A percentile compares a stretch with the other conserved stretches of the same genome.
Evolutionary conservation across 225 moss, liverwort and hornwort species (phyloP).

Genomic region (Bryum argenteum): DNA sequence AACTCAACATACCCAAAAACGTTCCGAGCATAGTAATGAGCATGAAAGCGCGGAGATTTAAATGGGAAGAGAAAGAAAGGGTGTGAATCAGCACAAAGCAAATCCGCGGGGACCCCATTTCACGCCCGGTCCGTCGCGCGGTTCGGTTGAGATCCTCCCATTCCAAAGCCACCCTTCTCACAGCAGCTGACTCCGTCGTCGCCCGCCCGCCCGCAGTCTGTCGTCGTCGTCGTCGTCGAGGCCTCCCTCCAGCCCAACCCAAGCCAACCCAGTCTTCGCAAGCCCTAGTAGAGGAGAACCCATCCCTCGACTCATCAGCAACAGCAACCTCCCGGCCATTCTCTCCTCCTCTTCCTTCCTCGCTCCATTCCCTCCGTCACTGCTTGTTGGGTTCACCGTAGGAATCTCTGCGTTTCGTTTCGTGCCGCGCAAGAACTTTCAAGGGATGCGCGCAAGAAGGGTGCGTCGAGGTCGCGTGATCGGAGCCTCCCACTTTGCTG

Average conservation of each 20-base stretch:
- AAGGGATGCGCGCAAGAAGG: conserved; percentile 25
- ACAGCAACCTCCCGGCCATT: not conserved
- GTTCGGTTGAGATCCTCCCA: not conserved
- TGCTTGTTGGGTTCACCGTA: not conserved
- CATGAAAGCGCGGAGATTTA: too few species aligned
- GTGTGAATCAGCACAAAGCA: not conserved
- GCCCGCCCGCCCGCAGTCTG: not conserved
- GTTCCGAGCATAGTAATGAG: too few species aligned
- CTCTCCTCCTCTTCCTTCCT: not conserved
- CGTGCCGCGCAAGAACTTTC: not conserved
- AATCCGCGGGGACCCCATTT: not conserved
- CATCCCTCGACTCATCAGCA: too few species aligned
- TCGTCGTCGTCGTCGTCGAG: not conserved
- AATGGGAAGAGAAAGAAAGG: too few species aligned
- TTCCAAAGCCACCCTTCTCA: too few species aligned
- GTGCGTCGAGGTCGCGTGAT: conserved; percentile 20
- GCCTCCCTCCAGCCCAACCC: too few species aligned
- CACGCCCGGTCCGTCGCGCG: conserved; percentile 1
- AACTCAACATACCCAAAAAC: too few species aligned
- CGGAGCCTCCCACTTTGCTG: conserved; percentile 6
- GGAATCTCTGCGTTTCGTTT: not conserved
- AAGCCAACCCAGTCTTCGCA: not conserved
- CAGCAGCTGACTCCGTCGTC: not conserved
- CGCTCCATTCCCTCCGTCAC: not conserved
- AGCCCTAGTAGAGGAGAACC: not conserved